Base-by-base conservation (phyloP, 768 basidiomycete species). In the Gloeophyllum trabeum region DNA sequence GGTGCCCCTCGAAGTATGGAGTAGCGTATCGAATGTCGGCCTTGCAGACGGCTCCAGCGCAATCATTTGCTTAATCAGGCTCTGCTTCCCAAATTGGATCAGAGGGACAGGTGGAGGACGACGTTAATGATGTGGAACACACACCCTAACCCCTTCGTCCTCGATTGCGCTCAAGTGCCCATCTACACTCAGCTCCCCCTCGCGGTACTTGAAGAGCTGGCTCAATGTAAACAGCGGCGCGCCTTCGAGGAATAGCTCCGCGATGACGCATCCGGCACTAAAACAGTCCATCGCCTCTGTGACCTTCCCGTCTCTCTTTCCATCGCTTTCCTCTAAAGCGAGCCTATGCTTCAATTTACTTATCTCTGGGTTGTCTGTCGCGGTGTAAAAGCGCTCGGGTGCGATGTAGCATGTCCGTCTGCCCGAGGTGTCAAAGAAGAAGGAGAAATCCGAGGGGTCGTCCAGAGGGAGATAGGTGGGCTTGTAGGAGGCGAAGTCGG, bases 201-300 rank as follows among this genome's bases (percentile, higher is more conserved):
- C 81, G 26, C 91, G 65, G 54, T 93, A 99, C 59, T 92, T 91
- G 72, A 88, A 97, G 43, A 99, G 64, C 55, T 97, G 93, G 57
- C 89, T 91, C 39, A 99, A 70, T 1, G 86, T 90, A 65, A 98
- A 98, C 41, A 96, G 69, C 2, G 86, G 86, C 0, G 87, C 81
- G 2, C 96, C 96, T 55, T 99, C 96, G 45, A 92, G 67, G 65
- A 96, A 98, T 47, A 99, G 70, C 60, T 99, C 96, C 1, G 92
- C 90, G 25, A 98, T 75, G 12, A 97, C 92, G 57, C 94, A 97
- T 19, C 96, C 96, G 1, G 75, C 75, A 48, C 91, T 90, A 54
- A 98, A 99, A 40, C 92, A 85, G 57, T 99, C 96, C 96, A 99
- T 99, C 3, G 85, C 73, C 61, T 99, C 91, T 1, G 91, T 93